Base-by-base conservation (phyloP, 495 filamentous ascomycete species). In the Lichina pygmaea region DNA sequence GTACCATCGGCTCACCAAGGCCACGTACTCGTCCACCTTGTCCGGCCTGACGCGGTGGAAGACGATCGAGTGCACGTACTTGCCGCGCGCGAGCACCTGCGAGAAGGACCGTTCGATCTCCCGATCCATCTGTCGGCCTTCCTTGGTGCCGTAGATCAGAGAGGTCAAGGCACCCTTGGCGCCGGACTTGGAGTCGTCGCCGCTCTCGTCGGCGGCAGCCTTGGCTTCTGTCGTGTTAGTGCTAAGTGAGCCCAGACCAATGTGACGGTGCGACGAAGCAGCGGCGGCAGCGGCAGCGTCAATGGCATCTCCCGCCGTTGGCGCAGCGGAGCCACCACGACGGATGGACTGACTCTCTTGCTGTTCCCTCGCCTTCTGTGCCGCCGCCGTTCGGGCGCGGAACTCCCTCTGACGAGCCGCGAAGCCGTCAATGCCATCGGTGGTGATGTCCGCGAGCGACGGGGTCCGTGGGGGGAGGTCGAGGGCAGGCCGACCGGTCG, bases 1-100 rank as follows among this genome's bases (percentile, higher is more conserved):
- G 58, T 97, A 97, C 78, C 80, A 92, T 37, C 71, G 64, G 46
- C 91, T 85, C n/a, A 94, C 82, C 44, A 95, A 64, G 33, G 86
- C 70, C 30, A 86, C 75, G 58, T 97, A 97, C 55, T 94, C 89
- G 48, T 92, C 85, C 16, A 94, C 85, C 60, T 79, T 81, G 53
- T 93, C 84, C 50, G 89, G 85, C 63, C 86, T 85, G 47, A 95
- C 91, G 42, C 89, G 75, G 64, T 97, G 91, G 59, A 94, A 83
- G 34, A 93, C 86, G 58, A 97, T 93, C 44, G 81, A 86, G 56
- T 97, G 89, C 46, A 97, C 86, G 57, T 97, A 97, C 63, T 97
- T 97, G 46, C 89, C 89, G 50, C 89, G 72, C 9, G 91, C 91
- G 33, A 97, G 66, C 32, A 94, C 81, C 60, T 93, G 81, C 32